A percentile compares a stretch with the other conserved stretches of the same genome.
phyloP scores from a whole-genome alignment of 164 flowering plant genomes.

The Buxus sempervirens region DNA sequence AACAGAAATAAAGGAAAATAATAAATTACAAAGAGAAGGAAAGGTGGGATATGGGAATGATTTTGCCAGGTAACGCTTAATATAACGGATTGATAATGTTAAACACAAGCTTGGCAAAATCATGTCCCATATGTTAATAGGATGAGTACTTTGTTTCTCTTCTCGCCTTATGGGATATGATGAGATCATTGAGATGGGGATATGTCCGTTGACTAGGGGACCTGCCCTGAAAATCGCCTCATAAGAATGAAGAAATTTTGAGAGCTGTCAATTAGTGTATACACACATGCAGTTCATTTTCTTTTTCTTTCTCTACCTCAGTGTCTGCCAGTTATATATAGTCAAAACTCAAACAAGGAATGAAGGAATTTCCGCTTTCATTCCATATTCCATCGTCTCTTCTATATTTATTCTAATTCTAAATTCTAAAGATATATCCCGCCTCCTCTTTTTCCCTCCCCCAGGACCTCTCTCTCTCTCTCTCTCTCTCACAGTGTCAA shows the following conservation, averaged over 20 bases:
- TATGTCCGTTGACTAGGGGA: constrained; percentile 33
- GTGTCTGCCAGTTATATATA: background rate
- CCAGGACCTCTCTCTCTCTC: no score
- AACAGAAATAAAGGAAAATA: constrained; percentile 26
- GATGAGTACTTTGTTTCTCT: background rate
- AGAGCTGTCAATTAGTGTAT: constrained; percentile 9
- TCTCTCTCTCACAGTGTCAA: background rate
- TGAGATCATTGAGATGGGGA: constrained; percentile 6
- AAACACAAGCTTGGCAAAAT: no score
- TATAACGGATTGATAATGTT: no score
- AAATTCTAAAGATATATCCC: background rate
- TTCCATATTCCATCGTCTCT: constrained; percentile 14
- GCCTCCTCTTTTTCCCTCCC: background rate
- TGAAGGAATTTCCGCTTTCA: constrained; percentile 23
- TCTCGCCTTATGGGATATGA: background rate
- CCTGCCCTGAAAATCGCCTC: constrained; percentile 32
- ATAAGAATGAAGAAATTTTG: constrained; percentile 20
- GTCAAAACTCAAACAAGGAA: constrained; percentile 17
- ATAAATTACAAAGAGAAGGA: background rate
- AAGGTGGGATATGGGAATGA: background rate
- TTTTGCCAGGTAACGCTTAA: no score
- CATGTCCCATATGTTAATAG: background rate
- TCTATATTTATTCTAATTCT: background rate
- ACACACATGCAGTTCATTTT: background rate
- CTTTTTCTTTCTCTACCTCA: background rate